Conservation (phyloP, 768 basidiomycete genomes). For the Suillus ampliporus region DNA sequence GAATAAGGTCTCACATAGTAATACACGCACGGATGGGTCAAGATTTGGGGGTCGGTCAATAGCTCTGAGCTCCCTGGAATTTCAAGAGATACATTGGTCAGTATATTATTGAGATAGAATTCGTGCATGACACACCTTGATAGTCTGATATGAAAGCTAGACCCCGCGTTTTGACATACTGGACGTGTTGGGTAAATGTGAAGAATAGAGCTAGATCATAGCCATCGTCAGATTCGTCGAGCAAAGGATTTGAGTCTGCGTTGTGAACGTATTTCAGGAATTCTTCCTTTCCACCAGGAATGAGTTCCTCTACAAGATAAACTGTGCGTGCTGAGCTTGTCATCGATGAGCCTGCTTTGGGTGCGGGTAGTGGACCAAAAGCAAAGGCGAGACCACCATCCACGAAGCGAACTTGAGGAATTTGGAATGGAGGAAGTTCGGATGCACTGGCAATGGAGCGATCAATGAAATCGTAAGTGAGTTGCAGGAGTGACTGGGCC, state of each 20-base stretch:
- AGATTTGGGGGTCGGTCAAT: constrained; percentile 30
- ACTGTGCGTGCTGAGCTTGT: neutral
- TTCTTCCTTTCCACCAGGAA: constrained; percentile 12
- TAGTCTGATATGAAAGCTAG: constrained; percentile 33
- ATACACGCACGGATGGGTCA: constrained; percentile 10
- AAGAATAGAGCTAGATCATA: constrained; percentile 26
- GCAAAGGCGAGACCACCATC: constrained; percentile 8
- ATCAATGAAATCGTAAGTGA: constrained; percentile 15
- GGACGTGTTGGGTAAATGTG: constrained; percentile 29
- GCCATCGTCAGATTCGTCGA: constrained; percentile 7
- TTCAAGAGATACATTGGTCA: no score
- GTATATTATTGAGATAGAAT: no score
- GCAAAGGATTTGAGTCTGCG: constrained; percentile 14
- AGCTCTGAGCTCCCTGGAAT: constrained; percentile 2
- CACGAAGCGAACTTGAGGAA: constrained; percentile 8
- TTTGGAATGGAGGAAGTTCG: constrained; percentile 3
- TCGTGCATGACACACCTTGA: constrained; percentile 23
- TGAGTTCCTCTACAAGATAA: constrained; percentile 11
- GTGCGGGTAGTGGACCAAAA: neutral
- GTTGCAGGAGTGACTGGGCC: constrained; percentile 9
- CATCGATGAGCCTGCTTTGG: neutral
- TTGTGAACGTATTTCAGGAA: constrained; percentile 36
- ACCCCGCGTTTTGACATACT: constrained; percentile 27
- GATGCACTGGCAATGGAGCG: neutral
- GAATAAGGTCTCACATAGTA: neutral